Evolutionary conservation across 1,139 yeast genomes (phyloP).

Genomic region (Blastobotrys aristatus): DNA sequence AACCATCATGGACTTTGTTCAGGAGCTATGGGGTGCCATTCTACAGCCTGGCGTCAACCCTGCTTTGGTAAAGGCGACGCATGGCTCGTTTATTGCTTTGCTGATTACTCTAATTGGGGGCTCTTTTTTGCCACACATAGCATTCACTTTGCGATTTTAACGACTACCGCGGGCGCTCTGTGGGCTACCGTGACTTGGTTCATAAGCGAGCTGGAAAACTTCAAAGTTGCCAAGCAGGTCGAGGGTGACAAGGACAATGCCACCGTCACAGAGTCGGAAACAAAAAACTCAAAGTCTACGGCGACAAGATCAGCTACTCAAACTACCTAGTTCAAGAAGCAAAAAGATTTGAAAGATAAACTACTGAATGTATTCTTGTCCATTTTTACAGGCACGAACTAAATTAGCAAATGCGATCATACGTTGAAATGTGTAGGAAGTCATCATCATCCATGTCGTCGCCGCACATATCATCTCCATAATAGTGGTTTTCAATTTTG

Average conservation of each 20-base stretch:
- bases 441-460: constrained; percentile 22
- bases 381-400: no score
- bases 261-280: neutral
- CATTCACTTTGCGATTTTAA: constrained; percentile 71
- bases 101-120: constrained; percentile 46
- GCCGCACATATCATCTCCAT: constrained; percentile 22
- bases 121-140: constrained; percentile 62
- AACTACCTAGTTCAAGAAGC: neutral
- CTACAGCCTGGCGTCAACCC: constrained; percentile 96
- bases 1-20: constrained; percentile 38
- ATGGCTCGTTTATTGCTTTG: constrained; percentile 57
- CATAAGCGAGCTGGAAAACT: constrained; percentile 50
- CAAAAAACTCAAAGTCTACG: neutral
- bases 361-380: no score
- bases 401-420: no score
- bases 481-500: constrained; percentile 32
- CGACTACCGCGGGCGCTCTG: constrained; percentile 61
- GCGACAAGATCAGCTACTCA: neutral
- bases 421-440: no score
- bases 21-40: constrained; percentile 82
- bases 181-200: constrained; percentile 91
- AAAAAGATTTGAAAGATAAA: no score
- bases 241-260: neutral
- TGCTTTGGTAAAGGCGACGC: constrained; percentile 76
- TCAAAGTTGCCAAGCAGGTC: neutral